Base-by-base conservation (phyloP, 306 rosid species). In the Vigna unguiculata region DNA sequence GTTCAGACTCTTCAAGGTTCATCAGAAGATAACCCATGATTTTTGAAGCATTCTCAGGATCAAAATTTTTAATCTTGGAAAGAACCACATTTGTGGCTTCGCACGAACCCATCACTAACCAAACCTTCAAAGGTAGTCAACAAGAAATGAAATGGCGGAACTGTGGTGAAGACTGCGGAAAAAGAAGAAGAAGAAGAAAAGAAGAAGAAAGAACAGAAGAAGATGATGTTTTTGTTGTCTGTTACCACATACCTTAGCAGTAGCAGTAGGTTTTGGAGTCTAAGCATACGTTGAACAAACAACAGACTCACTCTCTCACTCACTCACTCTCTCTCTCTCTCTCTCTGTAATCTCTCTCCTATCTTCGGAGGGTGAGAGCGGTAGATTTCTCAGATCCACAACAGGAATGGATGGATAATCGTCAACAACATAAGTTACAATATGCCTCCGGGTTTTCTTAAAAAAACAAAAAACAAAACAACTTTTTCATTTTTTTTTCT, bases 11-110 rank as follows among this genome's bases (percentile, higher is more conserved):
- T 3, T 93, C 88, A 1, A 90, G 88, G 81, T 83, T 90, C 69
- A 94, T 87, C 36, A 94, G 82, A 47, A 94, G 88, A 57, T 58
- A 89, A 43, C 98, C 98, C 98, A 94, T 90, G 82, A 94, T 94
- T 85, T 90, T 94, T 0, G 96, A 85, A 7, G 98, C 97, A 79
- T 87, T 84, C 20, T 94, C 98, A 5, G 97, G 96, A 24, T 94
- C 98, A 57, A 91, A 59, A 64, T 53, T 80, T 58, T 90, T 93
- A 74, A 94, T 85, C 75, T 88, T 91, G 0, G 96, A 57, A 16
- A 88, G 87, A 4, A 94, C 94, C 46, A 87, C 78, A 79, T 78
- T 86, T 2, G 95, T 91, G 24, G 97, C 97, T 80, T 94, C 98
- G 63, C 70, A 88, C 30, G 96, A 82, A 89, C 87, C 96, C 97